Base-by-base conservation (phyloP, 2,329 filamentous ascomycete species). In the Coniochaeta hoffmannii region DNA sequence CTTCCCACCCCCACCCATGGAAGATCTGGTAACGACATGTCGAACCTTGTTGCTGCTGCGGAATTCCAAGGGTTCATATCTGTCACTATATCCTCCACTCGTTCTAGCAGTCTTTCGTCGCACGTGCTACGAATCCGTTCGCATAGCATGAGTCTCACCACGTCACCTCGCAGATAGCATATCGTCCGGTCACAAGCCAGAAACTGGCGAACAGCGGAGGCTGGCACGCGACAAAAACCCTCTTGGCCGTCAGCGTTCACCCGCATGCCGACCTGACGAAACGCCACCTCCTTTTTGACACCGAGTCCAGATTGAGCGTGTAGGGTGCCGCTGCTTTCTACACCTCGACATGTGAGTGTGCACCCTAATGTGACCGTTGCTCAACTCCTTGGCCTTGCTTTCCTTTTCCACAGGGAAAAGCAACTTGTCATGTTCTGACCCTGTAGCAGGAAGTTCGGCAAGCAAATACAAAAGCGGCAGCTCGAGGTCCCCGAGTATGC, bases 401-500 rank as follows among this genome's bases (percentile, higher is more conserved):
- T 28, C 28, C 4, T 12, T 8, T 22, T 28, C 14, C 41, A n/a
- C n/a, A n/a, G 12, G 22, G 22, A 6, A 15, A 28, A 28, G 22
- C 15, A 11, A 22, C 41, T n/a, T 15, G 19, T 28, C 3, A 14
- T 28, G 41, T 49, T 38, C 19, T 51, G 11, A 24, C 50, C 0
- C 56, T 17, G 53, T 57, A 60, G 53, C 66, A 99, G 93, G 94
- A 99, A 99, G 83, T 99, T 99, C 78, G 94, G 94, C 73, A 99
- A 99, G 80, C 90, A 97, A 71, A 96, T 99, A 64, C 94, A 97
- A 79, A 96, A 96, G 79, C 88, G 92, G 71, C 94, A 99, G 81
- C 89, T 99, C 67, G 94, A 99, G 72, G 92, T 99, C 58, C 94
- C 94, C 58, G 94, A 99, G 82, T 99, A 99, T 87, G 93, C 94